Base-by-base conservation (phyloP, 768 basidiomycete species). In the Steccherinum ochraceum region DNA sequence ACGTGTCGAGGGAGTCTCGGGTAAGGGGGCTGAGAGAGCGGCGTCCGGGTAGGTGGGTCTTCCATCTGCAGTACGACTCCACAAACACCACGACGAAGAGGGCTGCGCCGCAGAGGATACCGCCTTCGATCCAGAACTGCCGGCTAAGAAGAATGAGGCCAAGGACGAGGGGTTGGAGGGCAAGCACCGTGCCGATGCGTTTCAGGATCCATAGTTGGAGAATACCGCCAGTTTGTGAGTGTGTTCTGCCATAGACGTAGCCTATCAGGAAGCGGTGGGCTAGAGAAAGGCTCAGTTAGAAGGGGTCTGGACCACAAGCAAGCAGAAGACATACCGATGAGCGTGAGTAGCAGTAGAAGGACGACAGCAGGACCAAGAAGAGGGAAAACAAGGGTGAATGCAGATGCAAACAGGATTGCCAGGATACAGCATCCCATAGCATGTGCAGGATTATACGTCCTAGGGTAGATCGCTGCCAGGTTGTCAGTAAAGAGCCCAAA, bases 261-360 rank as follows among this genome's bases (percentile, higher is more conserved):
- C 86, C 84, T 52, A 88, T 70, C 48, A 89, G 76, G 68, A 79
- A 90, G 30, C 87, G 84, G 66, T 88, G 85, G n/a, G 88, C 89
- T 87, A 47, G 16, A 35, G 24, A n/a, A 23, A 24, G 45, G 19
- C 50, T 46, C 27, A 54, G 19, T 24, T 10, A 11, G 20, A 24
- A 41, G n/a, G 30, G 10, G 16, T 35, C 24, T 12, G 42, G 5
- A 43, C 35, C 11, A 11, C 41, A 3, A 46, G 48, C 24, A 25
- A 27, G 30, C 39, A 44, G 39, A 30, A 42, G 45, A 52, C 7
- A 53, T 62, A 83, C 84, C 84, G 56, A 88, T 73, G 50, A 88
- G 67, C 10, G 81, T 80, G 13, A 89, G 69, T 46, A 84, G 71
- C 1, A 91, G 65, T 46, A 90, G 65, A 30, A 89, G 54, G 44